A percentile compares a stretch with the other conserved stretches of the same genome.
Conservation (phyloP, 495 filamentous ascomycete species). For the Jackrogersella multiformis region DNA sequence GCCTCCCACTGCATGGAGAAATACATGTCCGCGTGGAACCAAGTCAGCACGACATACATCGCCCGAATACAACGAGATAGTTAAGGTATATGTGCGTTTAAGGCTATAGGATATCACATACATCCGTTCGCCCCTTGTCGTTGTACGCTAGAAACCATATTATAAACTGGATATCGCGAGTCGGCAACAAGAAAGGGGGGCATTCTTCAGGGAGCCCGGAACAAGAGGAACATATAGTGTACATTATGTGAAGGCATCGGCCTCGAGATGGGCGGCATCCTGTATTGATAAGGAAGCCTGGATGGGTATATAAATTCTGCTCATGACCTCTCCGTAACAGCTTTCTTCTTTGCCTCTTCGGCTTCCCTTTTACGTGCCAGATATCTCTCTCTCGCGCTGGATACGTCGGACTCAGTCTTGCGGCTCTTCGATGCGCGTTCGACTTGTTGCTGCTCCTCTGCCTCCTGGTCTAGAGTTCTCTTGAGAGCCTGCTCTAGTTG, state of each 20-base stretch:
- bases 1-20: conserved; percentile 94
- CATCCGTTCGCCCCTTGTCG: not conserved
- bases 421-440: conserved; percentile 77
- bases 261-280: conserved; percentile 16
- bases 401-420: conserved; percentile 82
- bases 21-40: conserved; percentile 94
- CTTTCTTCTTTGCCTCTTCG: conserved; percentile 71
- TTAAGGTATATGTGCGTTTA: not conserved
- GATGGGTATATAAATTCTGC: conserved; percentile 33
- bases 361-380: conserved; percentile 83
- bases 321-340: conserved; percentile 38
- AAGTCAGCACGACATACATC: conserved; percentile 79
- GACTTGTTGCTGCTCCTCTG: conserved; percentile 70
- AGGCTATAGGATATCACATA: not conserved
- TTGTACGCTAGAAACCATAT: conserved; percentile 22
- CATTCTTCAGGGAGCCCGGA: conserved; percentile 15
- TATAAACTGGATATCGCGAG: not conserved
- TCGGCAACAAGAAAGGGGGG: not conserved
- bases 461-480: conserved; percentile 76
- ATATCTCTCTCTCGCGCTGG: conserved; percentile 86
- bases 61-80: conserved; percentile 72
- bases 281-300: conserved; percentile 8
- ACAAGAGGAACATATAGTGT: conserved; percentile 36
- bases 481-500: conserved; percentile 81
- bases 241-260: conserved; percentile 30